These are phyloP conservation scores for Tillandsia leiboldiana DNA, from an alignment of 176 grass and related monocot species.

Conservation along the genomic window DNA sequence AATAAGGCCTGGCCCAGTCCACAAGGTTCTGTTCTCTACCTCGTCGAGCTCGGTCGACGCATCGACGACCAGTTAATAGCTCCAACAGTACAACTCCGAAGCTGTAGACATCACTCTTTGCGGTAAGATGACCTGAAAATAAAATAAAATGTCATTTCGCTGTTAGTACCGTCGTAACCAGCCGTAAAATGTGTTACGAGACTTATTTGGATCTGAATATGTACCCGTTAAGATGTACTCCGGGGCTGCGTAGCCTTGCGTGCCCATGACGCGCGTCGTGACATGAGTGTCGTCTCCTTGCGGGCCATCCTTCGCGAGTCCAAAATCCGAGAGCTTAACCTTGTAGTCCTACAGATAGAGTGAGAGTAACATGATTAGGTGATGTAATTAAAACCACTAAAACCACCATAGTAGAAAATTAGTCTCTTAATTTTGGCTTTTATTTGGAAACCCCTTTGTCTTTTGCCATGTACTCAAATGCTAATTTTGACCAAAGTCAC, in stretches of 20 bases:
- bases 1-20: slow-evolving; percentile 56
- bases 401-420: too few relatives aligned
- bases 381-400: too few relatives aligned
- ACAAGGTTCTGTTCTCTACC: slow-evolving; percentile 58
- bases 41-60: slow-evolving; percentile 34
- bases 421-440: too few relatives aligned
- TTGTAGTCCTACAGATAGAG: slow-evolving; percentile 38
- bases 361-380: too few relatives aligned
- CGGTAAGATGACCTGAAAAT: slow-evolving; percentile 48
- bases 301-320: slow-evolving; percentile 79
- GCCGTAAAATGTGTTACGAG: neutral
- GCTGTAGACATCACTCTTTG: slow-evolving; percentile 76
- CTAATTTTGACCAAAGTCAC: too few relatives aligned
- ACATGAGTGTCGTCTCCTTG: slow-evolving; percentile 73
- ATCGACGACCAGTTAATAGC: slow-evolving; percentile 43
- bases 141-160: neutral
- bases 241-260: slow-evolving; percentile 63
- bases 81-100: slow-evolving; percentile 68
- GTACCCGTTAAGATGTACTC: slow-evolving; percentile 73
- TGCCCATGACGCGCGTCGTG: slow-evolving; percentile 90
- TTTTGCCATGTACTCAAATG: too few relatives aligned
- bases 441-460: too few relatives aligned
- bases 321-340: slow-evolving; percentile 86
- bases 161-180: neutral
- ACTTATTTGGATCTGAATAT: neutral